Evolutionary conservation across 176 grass and related monocot genomes (phyloP), one percentile per base, ranked within the genome.

Genomic region (Musa schizocarpa): DNA sequence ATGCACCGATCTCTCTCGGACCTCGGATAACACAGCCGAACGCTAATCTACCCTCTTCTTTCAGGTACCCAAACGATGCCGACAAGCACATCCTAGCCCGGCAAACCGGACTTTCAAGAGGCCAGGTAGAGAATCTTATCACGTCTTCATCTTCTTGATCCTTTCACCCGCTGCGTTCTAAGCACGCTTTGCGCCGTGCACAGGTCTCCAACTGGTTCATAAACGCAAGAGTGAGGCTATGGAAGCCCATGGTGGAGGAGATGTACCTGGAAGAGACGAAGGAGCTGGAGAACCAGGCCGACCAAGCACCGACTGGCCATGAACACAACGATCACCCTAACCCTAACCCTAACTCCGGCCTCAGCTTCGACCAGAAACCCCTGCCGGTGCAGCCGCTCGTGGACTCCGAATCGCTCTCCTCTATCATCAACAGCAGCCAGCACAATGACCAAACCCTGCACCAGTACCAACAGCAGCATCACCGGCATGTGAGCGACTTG

Each of bases 171-270:
- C 34, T 6, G 34, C 5, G 34, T 5, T 43, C 4, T 6, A 43
- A n/a, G 53, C 73, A 6, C 34, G 4, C 34, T 43, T 43, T 43
- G 34, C 34, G 34, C 34, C 34, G 6, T 43, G 34, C 17, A 2
- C 24, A 95, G 92, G 88, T 96, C 17, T 96, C 92, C 23, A 96
- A 96, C 22, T 96, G 92, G 92, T 95, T 95, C 83, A 90, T 95
- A 74, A 95, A 95, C 49, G 92, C 92, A 58, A 86, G 92, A 77
- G 92, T 96, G 81, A 83, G 92, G 77, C 71, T 96, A 8, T 96
- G 92, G 92, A 96, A 96, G 82, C 92, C 92, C 13, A 96, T 96
- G 92, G 80, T 96, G 50, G 92, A 96, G 63, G 86, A 96, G 24
- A 96, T 96, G 86, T 92, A 92, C 71, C 65, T 19, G n/a, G 81